These are phyloP conservation scores for Nigrospora osmanthi DNA, from an alignment of 2,329 filamentous ascomycete genomes.

Conservation along the genomic window DNA sequence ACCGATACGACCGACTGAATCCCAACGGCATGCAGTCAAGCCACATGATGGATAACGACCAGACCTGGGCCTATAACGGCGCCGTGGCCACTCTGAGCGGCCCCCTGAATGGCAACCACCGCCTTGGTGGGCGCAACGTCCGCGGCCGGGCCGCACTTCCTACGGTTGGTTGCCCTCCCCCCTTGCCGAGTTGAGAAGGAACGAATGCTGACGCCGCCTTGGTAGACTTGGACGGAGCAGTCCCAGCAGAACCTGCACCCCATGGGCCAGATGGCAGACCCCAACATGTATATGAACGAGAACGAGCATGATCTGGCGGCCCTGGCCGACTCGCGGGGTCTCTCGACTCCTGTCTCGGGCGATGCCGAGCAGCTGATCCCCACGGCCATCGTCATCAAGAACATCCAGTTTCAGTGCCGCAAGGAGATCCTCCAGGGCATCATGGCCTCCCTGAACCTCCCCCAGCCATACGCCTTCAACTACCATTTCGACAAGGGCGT, in stretches of 20 bases:
- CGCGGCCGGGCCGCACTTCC: conserved; percentile 59
- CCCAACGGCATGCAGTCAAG: conserved; percentile 25
- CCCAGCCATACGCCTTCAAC: conserved; percentile 96
- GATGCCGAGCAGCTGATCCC: conserved; percentile 86
- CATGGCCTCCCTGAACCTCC: conserved; percentile 91
- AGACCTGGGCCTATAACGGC: conserved; percentile 64
- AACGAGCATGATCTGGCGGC: conserved; percentile 26
- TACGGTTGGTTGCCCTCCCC: conserved; percentile 39
- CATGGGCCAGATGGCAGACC: conserved; percentile 24
- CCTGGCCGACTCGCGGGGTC: conserved; percentile 25
- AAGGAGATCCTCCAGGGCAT: conserved; percentile 89
- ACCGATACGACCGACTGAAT: conserved; percentile 26
- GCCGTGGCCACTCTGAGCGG: conserved; percentile 57
- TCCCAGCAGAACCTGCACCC: conserved; percentile 32
- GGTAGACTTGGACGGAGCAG: conserved; percentile 45
- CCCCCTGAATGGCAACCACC: conserved; percentile 55
- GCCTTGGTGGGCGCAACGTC: conserved; percentile 39
- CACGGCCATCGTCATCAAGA: conserved; percentile 98
- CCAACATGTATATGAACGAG: conserved; percentile 29
- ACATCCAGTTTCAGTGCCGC: conserved; percentile 96
- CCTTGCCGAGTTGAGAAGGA: conserved; percentile 5
- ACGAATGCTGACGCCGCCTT: neutral
- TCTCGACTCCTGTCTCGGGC: conserved; percentile 34
- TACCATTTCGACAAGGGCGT: conserved; percentile 99
- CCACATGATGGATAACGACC: conserved; percentile 59